Percentiles rank a stretch among this genome's conserved stretches.
Evolutionary conservation across 768 basidiomycete species (phyloP).

Genomic region (Gyrodon lividus): DNA sequence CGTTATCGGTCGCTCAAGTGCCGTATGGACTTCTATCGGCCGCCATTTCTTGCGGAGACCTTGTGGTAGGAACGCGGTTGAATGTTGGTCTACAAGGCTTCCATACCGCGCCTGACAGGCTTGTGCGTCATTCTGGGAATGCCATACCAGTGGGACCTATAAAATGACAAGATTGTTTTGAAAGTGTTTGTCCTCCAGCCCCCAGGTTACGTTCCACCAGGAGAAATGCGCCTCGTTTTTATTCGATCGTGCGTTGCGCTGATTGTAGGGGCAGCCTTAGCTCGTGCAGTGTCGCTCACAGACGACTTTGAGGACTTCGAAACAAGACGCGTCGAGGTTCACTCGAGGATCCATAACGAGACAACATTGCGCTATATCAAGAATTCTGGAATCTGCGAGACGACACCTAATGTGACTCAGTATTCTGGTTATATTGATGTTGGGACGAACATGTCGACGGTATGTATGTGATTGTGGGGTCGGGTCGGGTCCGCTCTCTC

Average conservation of each 20-base stretch:
- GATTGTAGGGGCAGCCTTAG: background rate
- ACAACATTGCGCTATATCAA: constrained; percentile 46
- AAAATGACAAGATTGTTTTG: background rate
- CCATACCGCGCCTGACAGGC: no score
- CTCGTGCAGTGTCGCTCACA: background rate
- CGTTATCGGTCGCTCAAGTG: background rate
- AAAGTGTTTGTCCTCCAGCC: background rate
- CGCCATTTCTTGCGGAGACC: no score
- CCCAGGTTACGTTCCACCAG: background rate
- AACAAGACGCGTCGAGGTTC: constrained; percentile 2
- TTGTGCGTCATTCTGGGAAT: no score
- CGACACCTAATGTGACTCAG: constrained; percentile 57
- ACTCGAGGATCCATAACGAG: constrained; percentile 21
- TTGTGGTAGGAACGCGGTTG: no score
- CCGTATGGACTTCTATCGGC: background rate
- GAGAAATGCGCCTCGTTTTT: constrained; percentile 14
- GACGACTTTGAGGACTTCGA: background rate
- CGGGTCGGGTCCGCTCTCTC: background rate
- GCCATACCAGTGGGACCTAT: background rate
- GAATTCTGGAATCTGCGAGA: constrained; percentile 65
- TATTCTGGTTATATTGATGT: constrained; percentile 64
- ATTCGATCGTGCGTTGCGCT: constrained; percentile 1
- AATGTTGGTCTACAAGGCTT: no score
- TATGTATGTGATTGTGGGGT: constrained; percentile 20
- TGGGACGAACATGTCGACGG: constrained; percentile 58